These are phyloP conservation scores for Suhomyces emberorum DNA, from an alignment of 805 yeast genomes.

Conservation along the genomic window DNA sequence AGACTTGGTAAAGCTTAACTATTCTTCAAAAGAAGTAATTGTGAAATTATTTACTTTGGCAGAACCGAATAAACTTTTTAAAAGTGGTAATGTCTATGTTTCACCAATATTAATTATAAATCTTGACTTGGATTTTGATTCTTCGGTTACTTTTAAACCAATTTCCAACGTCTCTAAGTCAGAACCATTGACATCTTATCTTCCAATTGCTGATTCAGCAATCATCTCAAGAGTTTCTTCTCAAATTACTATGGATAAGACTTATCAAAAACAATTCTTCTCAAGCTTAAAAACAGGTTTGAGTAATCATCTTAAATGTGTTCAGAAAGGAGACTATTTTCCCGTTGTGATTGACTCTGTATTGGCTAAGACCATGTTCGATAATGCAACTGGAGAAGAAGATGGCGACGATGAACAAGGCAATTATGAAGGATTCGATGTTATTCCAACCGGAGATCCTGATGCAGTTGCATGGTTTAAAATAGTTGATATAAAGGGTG, in stretches of 20 bases:
- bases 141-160: slow-evolving; percentile 19
- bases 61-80: slow-evolving; percentile 53
- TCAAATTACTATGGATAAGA: slow-evolving; percentile 62
- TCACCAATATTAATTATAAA: slow-evolving; percentile 63
- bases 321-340: slow-evolving; percentile 63
- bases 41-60: slow-evolving; percentile 55
- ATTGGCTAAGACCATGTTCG: slow-evolving; percentile 55
- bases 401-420: slow-evolving; percentile 18
- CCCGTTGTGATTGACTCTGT: slow-evolving; percentile 76
- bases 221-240: slow-evolving; percentile 67
- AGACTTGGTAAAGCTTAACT: slow-evolving; percentile 47
- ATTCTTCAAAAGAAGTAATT: slow-evolving; percentile 14
- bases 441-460: slow-evolving; percentile 58
- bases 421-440: slow-evolving; percentile 27
- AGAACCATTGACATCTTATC: slow-evolving; percentile 21
- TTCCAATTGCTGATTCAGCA: slow-evolving; percentile 58
- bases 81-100: slow-evolving; percentile 42
- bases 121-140: slow-evolving; percentile 32
- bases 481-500: slow-evolving; percentile 51
- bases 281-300: slow-evolving; percentile 61
- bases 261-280: slow-evolving; percentile 58
- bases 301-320: slow-evolving; percentile 54
- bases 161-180: slow-evolving; percentile 6
- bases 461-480: slow-evolving; percentile 86
- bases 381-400: slow-evolving; percentile 20